Conservation (phyloP, 164 flowering plant genomes). For the Vitis cinerea region DNA sequence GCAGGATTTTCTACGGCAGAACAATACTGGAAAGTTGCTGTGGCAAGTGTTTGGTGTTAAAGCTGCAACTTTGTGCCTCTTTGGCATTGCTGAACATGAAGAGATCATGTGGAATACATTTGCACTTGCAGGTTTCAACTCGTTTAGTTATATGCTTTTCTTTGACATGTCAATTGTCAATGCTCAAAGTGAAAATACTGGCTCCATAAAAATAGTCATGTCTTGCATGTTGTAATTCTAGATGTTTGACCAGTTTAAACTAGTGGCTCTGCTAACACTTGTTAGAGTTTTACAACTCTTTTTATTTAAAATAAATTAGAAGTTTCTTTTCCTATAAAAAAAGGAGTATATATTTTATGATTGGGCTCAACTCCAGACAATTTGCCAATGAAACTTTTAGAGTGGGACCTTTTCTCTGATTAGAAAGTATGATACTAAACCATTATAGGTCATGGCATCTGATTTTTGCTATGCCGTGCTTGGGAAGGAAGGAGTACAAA, state of each 20-base stretch:
- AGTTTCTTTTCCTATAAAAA: too few relatives aligned
- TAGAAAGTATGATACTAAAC: too few relatives aligned
- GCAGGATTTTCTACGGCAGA: constrained; percentile 92
- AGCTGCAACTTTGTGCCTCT: constrained; percentile 80
- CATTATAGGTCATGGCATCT: too few relatives aligned
- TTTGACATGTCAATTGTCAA: not conserved
- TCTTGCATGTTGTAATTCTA: too few relatives aligned
- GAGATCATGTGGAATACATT: constrained; percentile 89
- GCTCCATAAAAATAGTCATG: too few relatives aligned
- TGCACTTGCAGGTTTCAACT: constrained; percentile 55
- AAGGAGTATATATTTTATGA: not conserved
- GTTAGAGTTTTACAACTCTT: too few relatives aligned
- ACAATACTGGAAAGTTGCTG: constrained; percentile 92
- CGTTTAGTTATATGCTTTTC: not conserved
- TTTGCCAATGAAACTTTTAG: not conserved
- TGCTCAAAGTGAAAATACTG: not conserved
- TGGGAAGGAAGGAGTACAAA: too few relatives aligned
- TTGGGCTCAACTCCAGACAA: not conserved
- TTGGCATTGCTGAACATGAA: constrained; percentile 87
- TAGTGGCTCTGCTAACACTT: too few relatives aligned
- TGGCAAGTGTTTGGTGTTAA: constrained; percentile 93
- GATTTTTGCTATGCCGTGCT: too few relatives aligned
- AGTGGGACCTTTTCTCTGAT: not conserved
- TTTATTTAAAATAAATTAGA: too few relatives aligned
- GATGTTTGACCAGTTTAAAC: too few relatives aligned